phyloP scores from a whole-genome alignment of 1,139 yeast genomes.

The Lodderomyces margitis region DNA sequence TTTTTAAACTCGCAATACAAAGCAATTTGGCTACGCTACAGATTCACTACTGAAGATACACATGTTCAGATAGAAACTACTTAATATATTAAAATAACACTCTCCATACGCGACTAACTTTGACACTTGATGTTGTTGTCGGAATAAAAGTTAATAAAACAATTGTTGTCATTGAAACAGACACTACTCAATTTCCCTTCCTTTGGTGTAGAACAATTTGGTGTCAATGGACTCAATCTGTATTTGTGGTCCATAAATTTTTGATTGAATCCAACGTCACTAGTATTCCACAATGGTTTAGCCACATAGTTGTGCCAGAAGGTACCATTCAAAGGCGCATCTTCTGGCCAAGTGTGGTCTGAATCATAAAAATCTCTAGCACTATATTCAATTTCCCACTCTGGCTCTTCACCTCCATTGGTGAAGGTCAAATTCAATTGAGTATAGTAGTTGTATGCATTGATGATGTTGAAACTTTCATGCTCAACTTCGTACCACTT shows the following conservation, averaged over 20 bases:
- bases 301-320: constrained; percentile 52
- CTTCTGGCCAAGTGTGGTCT: constrained; percentile 47
- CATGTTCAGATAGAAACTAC: neutral
- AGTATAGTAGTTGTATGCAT: constrained; percentile 56
- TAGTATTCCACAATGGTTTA: constrained; percentile 29
- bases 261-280: constrained; percentile 43
- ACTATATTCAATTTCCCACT: constrained; percentile 54
- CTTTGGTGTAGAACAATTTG: constrained; percentile 31
- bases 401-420: constrained; percentile 49
- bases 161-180: constrained; percentile 24
- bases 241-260: constrained; percentile 45
- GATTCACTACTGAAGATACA: too few species aligned
- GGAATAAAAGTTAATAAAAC: constrained; percentile 18
- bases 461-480: constrained; percentile 58
- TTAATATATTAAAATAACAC: neutral
- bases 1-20: neutral
- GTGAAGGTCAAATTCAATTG: constrained; percentile 50
- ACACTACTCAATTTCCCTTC: constrained; percentile 1
- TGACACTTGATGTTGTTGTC: constrained; percentile 11
- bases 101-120: constrained; percentile 1
- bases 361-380: constrained; percentile 52
- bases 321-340: constrained; percentile 56
- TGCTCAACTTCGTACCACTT: constrained; percentile 68
- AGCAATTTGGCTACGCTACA: too few species aligned
- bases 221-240: constrained; percentile 52